Base-by-base conservation (phyloP, 352 stramenopile species). In the Phytophthora hybrid region DNA sequence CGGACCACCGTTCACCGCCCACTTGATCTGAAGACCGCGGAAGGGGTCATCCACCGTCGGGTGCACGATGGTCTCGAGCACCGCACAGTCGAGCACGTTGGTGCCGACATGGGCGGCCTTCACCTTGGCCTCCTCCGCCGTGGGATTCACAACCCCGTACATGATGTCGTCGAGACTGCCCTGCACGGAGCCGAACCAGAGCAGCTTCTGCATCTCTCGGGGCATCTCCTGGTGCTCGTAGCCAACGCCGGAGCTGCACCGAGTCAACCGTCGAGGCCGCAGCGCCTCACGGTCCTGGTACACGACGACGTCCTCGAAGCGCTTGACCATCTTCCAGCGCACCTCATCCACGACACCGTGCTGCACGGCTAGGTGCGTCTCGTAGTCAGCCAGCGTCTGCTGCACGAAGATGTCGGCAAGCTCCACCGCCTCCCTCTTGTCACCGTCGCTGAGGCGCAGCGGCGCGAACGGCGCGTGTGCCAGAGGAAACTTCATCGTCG, bases 81-180 rank as follows among this genome's bases (percentile, higher is more conserved):
- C 76, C n/a, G 76, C 78, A 46, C 81, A 79, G 62, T 89, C 83
- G 26, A 88, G 71, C 29, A 88, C 68, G 47, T 80, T 76, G 63
- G 61, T 78, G 29, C 74, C 77, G 5, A 81, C 65, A 55, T 75
- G 79, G 19, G 71, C 51, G 0, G 73, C 64, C 31, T 80, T 79
- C 39, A 82, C 63, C 44, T 73, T 74, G 67, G 74, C 73, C 49
- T 76, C 62, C 11, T 76, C 61, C 16, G 68, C 57, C 4, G 70
- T 81, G 16, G 79, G 68, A 62, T 71, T 82, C 47, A 84, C 64
- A 5, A 78, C 59, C 8, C 70, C 79, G 41, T 77, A 84, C 79
- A 86, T 86, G 54, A 78, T 51, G 56, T 86, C 79, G 62, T 86
- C 74, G n/a, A 86, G 56, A 14, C 66, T 66, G 46, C 77, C 79